Conservation (phyloP, 495 filamentous ascomycete genomes). For the Sphaerosporella brunnea region DNA sequence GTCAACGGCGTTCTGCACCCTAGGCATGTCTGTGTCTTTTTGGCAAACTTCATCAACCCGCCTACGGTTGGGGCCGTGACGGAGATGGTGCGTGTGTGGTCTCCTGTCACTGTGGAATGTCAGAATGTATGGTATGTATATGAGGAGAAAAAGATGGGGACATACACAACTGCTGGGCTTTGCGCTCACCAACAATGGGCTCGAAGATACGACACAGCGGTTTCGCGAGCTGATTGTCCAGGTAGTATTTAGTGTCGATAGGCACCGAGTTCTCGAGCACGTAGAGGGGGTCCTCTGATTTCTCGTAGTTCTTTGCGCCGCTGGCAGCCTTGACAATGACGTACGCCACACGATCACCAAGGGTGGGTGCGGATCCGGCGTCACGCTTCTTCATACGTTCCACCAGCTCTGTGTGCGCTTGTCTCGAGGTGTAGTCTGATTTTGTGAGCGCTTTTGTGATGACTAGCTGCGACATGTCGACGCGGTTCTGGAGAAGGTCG, state of each 20-base stretch:
- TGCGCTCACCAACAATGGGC: slow-evolving; percentile 83
- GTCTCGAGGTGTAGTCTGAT: slow-evolving; percentile 62
- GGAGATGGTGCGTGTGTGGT: slow-evolving; percentile 79
- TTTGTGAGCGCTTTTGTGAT: slow-evolving; percentile 96
- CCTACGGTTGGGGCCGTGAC: slow-evolving; percentile 78
- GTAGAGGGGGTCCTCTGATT: slow-evolving; percentile 88
- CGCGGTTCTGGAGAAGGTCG: slow-evolving; percentile 86
- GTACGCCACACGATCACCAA: slow-evolving; percentile 94
- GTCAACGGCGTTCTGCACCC: slow-evolving; percentile 92
- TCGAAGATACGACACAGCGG: slow-evolving; percentile 92
- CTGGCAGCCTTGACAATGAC: slow-evolving; percentile 88
- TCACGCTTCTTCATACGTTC: slow-evolving; percentile 93
- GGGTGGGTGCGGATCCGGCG: slow-evolving; percentile 76
- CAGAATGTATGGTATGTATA: not conserved
- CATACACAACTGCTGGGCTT: slow-evolving; percentile 50
- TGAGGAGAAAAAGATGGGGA: not conserved
- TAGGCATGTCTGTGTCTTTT: slow-evolving; percentile 95
- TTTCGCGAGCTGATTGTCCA: slow-evolving; percentile 95
- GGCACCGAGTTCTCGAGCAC: slow-evolving; percentile 95
- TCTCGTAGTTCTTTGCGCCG: slow-evolving; percentile 83
- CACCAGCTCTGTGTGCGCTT: slow-evolving; percentile 88
- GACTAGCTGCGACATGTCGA: slow-evolving; percentile 98
- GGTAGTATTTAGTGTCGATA: slow-evolving; percentile 96
- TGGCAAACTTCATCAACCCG: slow-evolving; percentile 94
- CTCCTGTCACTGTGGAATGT: slow-evolving; percentile 43